A percentile compares a stretch with the other conserved stretches of the same genome.
Evolutionary conservation across 1,284 basidiomycete species (phyloP).

Genomic region (Irpex sp.): DNA sequence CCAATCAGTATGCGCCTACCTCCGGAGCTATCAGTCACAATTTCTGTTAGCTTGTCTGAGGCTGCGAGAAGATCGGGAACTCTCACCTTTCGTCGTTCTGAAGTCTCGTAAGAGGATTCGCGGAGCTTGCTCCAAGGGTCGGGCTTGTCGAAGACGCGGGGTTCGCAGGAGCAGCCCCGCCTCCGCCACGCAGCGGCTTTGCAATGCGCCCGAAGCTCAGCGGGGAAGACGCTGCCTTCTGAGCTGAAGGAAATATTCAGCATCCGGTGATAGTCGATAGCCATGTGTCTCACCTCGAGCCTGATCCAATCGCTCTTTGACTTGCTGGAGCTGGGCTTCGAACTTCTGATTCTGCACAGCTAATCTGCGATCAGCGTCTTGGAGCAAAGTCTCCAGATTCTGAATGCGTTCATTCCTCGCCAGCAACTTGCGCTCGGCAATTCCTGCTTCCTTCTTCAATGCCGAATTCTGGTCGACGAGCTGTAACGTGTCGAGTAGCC

Average conservation of each 20-base stretch:
- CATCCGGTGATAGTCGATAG: conserved; percentile 1
- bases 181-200: conserved; percentile 92
- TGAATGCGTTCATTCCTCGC: conserved; percentile 97
- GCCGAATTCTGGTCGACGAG: conserved; percentile 98
- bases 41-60: conserved; percentile 9
- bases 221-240: conserved; percentile 68
- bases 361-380: conserved; percentile 91
- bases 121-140: conserved; percentile 40
- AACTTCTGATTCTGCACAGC: conserved; percentile 94
- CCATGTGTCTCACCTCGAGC: conserved; percentile 70
- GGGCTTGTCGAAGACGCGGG: conserved; percentile 36
- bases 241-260: conserved; percentile 44
- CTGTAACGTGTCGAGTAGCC: conserved; percentile 36
- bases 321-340: conserved; percentile 87
- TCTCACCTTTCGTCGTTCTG: conserved; percentile 83
- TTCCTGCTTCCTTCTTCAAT: conserved; percentile 96
- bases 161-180: conserved; percentile 50
- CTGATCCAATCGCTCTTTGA: conserved; percentile 90
- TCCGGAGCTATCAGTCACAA: conserved; percentile 24
- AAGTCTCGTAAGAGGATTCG: conserved; percentile 63
- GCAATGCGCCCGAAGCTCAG: conserved; percentile 92
- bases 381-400: conserved; percentile 88
- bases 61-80: conserved; percentile 19
- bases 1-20: conserved; percentile 23
- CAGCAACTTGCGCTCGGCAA: conserved; percentile 94